These are phyloP conservation scores for Jamesozyma lodderae DNA, from an alignment of 805 yeast genomes.

Conservation along the genomic window DNA sequence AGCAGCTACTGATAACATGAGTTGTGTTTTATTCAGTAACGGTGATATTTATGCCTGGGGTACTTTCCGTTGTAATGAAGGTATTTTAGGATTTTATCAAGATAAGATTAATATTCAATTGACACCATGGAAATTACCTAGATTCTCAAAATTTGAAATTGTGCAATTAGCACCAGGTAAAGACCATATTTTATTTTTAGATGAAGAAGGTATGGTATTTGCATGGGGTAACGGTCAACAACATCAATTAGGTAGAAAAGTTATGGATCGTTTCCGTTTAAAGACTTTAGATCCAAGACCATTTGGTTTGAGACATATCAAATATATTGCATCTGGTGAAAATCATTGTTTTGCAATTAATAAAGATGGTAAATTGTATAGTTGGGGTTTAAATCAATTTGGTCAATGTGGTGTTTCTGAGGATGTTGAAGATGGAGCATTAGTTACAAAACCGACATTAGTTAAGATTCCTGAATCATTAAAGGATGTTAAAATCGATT, in stretches of 20 bases:
- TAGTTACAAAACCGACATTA: constrained; percentile 67
- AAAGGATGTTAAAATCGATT: constrained; percentile 38
- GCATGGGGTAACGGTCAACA: constrained; percentile 99
- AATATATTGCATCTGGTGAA: constrained; percentile 83
- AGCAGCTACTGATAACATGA: constrained; percentile 87
- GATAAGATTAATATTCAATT: constrained; percentile 54
- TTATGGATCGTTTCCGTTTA: constrained; percentile 67
- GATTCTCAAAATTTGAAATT: constrained; percentile 45
- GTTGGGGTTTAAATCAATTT: constrained; percentile 96
- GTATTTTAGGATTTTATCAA: constrained; percentile 68
- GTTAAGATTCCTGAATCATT: constrained; percentile 44
- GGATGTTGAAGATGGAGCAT: constrained; percentile 75
- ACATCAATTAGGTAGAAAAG: constrained; percentile 80
- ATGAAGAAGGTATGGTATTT: constrained; percentile 73
- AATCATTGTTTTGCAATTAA: constrained; percentile 92
- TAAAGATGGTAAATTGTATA: constrained; percentile 54
- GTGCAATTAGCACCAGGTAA: constrained; percentile 86
- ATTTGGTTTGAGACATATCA: constrained; percentile 72
- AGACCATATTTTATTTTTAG: constrained; percentile 82
- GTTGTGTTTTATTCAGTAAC: constrained; percentile 66
- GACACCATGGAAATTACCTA: constrained; percentile 52
- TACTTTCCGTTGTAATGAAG: constrained; percentile 89
- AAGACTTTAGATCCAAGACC: constrained; percentile 72
- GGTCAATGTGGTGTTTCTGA: constrained; percentile 90
- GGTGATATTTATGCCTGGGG: constrained; percentile 98